A percentile compares a stretch with the other conserved stretches of the same genome.
Evolutionary conservation across 768 basidiomycete species (phyloP).

Genomic region (Polyporus arcularius): DNA sequence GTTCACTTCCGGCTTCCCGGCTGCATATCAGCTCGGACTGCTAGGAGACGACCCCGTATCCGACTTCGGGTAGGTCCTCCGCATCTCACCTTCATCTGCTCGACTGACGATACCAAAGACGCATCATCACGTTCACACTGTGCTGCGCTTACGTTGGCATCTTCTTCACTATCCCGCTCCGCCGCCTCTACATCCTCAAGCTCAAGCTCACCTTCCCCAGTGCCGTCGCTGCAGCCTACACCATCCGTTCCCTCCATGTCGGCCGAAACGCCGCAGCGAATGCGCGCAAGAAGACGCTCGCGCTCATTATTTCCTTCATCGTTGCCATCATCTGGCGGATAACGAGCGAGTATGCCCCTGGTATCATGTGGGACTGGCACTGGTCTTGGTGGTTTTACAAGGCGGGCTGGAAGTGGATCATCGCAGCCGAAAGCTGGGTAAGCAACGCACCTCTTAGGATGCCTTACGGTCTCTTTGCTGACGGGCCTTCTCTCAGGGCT

Average conservation of each 20-base stretch:
- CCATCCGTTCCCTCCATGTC: slow-evolving; percentile 27
- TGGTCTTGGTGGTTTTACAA: slow-evolving; percentile 26
- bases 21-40: slow-evolving; percentile 23
- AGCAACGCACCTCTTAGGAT: background rate
- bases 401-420: slow-evolving; percentile 25
- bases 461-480: background rate
- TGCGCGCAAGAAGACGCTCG: slow-evolving; percentile 26
- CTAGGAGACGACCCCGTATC: slow-evolving; percentile 15
- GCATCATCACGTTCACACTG: slow-evolving; percentile 25
- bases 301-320: slow-evolving; percentile 17
- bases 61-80: slow-evolving; percentile 18
- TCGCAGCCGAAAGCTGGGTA: slow-evolving; percentile 23
- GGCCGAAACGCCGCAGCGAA: slow-evolving; percentile 20
- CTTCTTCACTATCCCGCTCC: slow-evolving; percentile 28
- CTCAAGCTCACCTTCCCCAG: slow-evolving; percentile 26
- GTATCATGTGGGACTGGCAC: slow-evolving; percentile 28
- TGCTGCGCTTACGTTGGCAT: slow-evolving; percentile 25
- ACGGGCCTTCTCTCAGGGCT: slow-evolving; percentile 11
- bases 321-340: slow-evolving; percentile 21
- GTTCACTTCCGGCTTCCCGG: slow-evolving; percentile 25
- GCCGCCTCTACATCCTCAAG: slow-evolving; percentile 26
- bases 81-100: background rate
- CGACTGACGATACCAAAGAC: slow-evolving; percentile 2
- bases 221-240: slow-evolving; percentile 26
- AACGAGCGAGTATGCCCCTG: slow-evolving; percentile 24